Base-by-base conservation (phyloP, 257 asterid species). In the Solanum ossicruentum region DNA sequence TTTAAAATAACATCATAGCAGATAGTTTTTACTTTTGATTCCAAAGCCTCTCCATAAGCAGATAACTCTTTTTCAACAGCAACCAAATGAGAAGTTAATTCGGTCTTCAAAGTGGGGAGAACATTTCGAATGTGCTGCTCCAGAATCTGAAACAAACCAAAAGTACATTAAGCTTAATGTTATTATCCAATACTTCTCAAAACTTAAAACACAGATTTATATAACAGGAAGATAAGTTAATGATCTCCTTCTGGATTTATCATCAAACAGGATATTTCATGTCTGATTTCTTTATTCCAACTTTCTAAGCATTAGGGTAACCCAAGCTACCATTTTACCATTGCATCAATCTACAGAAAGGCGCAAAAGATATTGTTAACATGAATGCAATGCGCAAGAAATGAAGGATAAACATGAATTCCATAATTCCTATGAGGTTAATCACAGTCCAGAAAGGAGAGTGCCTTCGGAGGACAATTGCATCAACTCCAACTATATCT, bases 1-100 rank as follows among this genome's bases (percentile, higher is more conserved):
- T 52, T 77, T 77, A 28, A 77, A 51, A 51, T 77, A 51, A 51
- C 13, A 77, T 70, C 78, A 70, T 26, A 77, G 65, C 65, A 77
- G 63, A 77, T 77, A 8, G 21, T 52, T 52, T 16, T 77, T 81
- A 95, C 99, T 96, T 95, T 95, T 36, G 99, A 94, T 88, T 95
- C 99, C 13, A 94, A 90, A 84, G 93, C 91, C 86, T 93, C 98
- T 85, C 99, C 99, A 87, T 89, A 94, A 89, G 98, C 91, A 84
- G 95, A 92, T 61, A 93, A 94, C 93, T 97, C 99, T 88, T 97
- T 97, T 52, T 97, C 98, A 88, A 90, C 99, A 85, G 98, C 87
- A 82, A 91, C 95, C 85, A 97, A 88, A 47, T 88, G 88, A 82
- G 94, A 89, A 84, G 93, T 95, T 86, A 95, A 91, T 85, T 93